phyloP scores from a whole-genome alignment of 306 rosid species.

The Lithocarpus polystachyus region DNA sequence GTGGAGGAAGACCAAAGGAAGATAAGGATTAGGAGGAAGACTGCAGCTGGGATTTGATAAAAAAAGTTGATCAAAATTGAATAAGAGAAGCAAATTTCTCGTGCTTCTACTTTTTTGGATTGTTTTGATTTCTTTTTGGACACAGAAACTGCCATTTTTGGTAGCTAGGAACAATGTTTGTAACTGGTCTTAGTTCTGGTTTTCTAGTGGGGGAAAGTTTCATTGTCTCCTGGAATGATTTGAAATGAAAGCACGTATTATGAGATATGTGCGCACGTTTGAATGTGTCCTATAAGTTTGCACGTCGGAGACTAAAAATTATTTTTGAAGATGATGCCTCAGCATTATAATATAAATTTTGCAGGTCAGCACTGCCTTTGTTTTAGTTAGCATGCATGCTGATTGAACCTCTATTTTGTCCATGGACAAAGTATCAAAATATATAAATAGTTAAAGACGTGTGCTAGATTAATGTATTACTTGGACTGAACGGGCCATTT shows the following conservation, averaged over 20 bases:
- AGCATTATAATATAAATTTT: background rate
- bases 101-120: slow-evolving; percentile 30
- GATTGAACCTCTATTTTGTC: background rate
- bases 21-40: slow-evolving; percentile 48
- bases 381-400: background rate
- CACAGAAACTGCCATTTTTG: slow-evolving; percentile 46
- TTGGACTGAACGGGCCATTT: too few relatives aligned
- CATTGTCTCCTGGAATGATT: slow-evolving; percentile 8
- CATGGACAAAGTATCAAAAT: too few relatives aligned
- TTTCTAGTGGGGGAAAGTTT: slow-evolving; percentile 20
- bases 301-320: background rate
- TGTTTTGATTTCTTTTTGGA: slow-evolving; percentile 44
- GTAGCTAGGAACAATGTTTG: slow-evolving; percentile 12
- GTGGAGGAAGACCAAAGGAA: slow-evolving; percentile 62
- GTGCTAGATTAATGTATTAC: too few relatives aligned
- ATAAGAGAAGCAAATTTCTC: slow-evolving; percentile 16
- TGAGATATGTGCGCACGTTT: slow-evolving; percentile 32
- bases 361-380: background rate
- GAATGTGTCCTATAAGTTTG: background rate
- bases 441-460: too few relatives aligned
- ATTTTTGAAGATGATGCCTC: background rate
- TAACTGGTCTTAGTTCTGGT: slow-evolving; percentile 9
- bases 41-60: slow-evolving; percentile 34
- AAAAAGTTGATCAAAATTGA: slow-evolving; percentile 28
- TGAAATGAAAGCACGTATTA: slow-evolving; percentile 53